Evolutionary conservation across 163 green algal species (phyloP), one percentile per base, ranked within the genome.

Genomic region (Prototheca cutis): DNA sequence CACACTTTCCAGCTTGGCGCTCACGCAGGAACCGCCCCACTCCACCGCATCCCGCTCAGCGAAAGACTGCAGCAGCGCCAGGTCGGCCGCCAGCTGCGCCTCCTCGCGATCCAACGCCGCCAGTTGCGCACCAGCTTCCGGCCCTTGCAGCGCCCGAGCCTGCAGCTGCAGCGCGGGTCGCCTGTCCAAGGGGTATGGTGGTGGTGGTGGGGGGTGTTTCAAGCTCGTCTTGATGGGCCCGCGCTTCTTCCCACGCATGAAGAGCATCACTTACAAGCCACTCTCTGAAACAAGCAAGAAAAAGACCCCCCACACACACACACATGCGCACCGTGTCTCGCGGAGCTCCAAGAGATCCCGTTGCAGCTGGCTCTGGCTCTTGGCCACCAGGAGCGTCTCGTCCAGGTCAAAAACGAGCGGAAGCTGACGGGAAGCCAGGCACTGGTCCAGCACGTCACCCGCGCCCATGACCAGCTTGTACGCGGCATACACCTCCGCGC

Each of bases 341-440:
- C 42, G 34, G 39, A 74, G 56, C 21, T 69, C 60, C 23, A 62
- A 36, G 15, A 76, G 59, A 27, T 71, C 55, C 19, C 61, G 48
- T 21, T 55, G 4, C 56, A 84, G 58, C 63, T 71, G 68, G 53
- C 58, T 65, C 39, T 72, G 58, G 21, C 62, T 72, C 62, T 82
- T 80, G 30, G 84, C 84, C 24, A 83, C 67, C 62, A 95, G 59
- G 51, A 95, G 70, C 1, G 88, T 95, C 63, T 95, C 88, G 58
- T 95, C 88, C 55, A 95, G 62, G 58, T 95, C 88, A 70, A 95
- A 84, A 19, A 94, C 71, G 15, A 94, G 58, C 3, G 78, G 78
- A 61, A 94, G 73, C 15, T 73, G 71, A n/a, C 63, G 48, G 31
- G 24, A n/a, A 2, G 40, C 24, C 40, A 82, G 55, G 30, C 78